Evolutionary conservation across 371 early-diverging fungal species (phyloP).

Genomic region (Mortierella sp.): DNA sequence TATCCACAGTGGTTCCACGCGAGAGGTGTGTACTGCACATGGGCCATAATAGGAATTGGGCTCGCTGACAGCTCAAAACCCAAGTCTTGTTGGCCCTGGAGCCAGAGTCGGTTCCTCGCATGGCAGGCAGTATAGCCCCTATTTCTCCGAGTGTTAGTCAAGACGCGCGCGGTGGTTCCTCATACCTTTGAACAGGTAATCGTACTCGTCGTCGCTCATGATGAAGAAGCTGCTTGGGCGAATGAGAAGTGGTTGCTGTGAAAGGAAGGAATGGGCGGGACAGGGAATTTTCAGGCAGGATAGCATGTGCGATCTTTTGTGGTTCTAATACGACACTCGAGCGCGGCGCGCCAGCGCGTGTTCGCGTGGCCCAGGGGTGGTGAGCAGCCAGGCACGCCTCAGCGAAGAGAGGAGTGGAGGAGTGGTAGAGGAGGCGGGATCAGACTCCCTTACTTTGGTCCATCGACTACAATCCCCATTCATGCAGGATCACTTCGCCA

Average conservation of each 20-base stretch:
- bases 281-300: not conserved
- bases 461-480: no score
- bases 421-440: not conserved
- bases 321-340: no score
- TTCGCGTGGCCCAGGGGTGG: no score
- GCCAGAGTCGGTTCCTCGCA: slow-evolving; percentile 18
- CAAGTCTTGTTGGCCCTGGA: no score
- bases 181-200: slow-evolving; percentile 93
- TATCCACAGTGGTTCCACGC: no score
- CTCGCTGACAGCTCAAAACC: not conserved
- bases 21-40: no score
- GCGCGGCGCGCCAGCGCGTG: no score
- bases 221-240: slow-evolving; percentile 10
- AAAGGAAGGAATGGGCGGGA: slow-evolving; percentile 2
- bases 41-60: not conserved
- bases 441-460: no score
- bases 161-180: not conserved
- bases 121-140: slow-evolving; percentile 30
- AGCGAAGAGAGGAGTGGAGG: no score
- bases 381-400: no score
- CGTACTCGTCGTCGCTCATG: slow-evolving; percentile 96
- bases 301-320: not conserved
- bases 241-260: not conserved
- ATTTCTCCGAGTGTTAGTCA: slow-evolving; percentile 8
- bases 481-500: slow-evolving; percentile 4